Evolutionary conservation across 345 rosid genomes (phyloP), one percentile per base, ranked within the genome.

Genomic region (Combretum micranthum): DNA sequence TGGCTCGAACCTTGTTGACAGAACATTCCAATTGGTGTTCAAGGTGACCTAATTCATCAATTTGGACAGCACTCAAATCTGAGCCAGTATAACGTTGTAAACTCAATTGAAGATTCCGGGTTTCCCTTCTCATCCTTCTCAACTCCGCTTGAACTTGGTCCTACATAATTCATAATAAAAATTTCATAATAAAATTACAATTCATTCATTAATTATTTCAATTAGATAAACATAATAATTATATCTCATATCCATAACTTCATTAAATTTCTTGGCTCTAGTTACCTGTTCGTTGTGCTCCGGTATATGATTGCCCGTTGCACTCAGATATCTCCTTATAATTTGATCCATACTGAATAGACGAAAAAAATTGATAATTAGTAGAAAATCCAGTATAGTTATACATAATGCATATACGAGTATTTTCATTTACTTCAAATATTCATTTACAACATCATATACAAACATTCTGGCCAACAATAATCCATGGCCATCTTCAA

Each of bases 21-120:
- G 75, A 64, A 49, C 57, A 60, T 46, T 63, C 70, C 2, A 75
- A 56, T 44, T 75, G 75, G 26, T 64, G 63, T 44, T 75, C 75
- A 42, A 75, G 61, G 2, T 60, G 53, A 57, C 48, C 46, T 13
- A 75, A 44, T 17, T 67, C 72, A 25, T 70, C 72, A 0, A 63
- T 45, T 13, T 56, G 69, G 23, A 67, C 52, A 32, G 64, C 8
- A 18, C 42, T 75, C 63, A 75, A 52, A 19, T 70, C 67, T 42
- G 47, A 53, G 11, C 58, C 75, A 0, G 61, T 74, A 67, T 70
- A 74, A 12, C 69, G 65, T 42, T 64, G 75, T 55, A 74, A 46
- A 16, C 69, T 74, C 39, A 66, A 47, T 55, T 74, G 69, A 44
- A 70, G 79, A 63, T 61, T 67, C 12, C 61, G 52, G 2, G 72